phyloP scores from a whole-genome alignment of 305 asterid species.

The Fraxinus floribunda region DNA sequence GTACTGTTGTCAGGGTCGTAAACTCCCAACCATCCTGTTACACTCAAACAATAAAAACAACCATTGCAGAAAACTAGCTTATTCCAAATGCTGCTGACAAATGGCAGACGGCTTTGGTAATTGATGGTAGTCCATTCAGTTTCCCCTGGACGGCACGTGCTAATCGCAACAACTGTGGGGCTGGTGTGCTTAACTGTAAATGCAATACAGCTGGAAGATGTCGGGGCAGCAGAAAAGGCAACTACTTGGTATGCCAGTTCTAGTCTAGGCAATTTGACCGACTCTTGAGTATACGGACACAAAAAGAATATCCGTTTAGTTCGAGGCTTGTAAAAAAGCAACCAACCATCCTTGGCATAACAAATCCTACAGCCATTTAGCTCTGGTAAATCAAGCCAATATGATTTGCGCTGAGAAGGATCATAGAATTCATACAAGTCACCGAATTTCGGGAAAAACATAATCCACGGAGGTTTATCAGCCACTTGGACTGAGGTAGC shows the following conservation, averaged over 20 bases:
- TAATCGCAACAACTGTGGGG: conserved; percentile 39
- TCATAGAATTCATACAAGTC: conserved; percentile 49
- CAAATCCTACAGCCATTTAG: conserved; percentile 40
- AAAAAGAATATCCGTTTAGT: conserved; percentile 39
- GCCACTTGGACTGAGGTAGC: conserved; percentile 41
- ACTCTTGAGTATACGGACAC: conserved; percentile 40
- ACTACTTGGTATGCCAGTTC: conserved; percentile 45
- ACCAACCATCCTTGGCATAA: conserved; percentile 53
- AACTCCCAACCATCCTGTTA: conserved; percentile 59
- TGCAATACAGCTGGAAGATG: conserved; percentile 42
- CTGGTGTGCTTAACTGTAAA: conserved; percentile 48
- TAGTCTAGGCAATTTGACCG: conserved; percentile 43
- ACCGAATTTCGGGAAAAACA: conserved; percentile 44
- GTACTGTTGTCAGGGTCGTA: conserved; percentile 36
- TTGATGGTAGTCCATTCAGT: conserved; percentile 44
- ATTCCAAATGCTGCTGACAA: conserved; percentile 49
- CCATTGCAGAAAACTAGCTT: conserved; percentile 48
- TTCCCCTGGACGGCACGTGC: conserved; percentile 50
- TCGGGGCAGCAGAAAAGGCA: conserved; percentile 55
- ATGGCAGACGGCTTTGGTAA: conserved; percentile 44
- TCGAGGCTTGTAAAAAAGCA: conserved; percentile 47
- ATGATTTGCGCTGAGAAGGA: conserved; percentile 41
- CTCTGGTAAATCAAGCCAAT: conserved; percentile 45
- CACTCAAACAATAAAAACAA: conserved; percentile 47
- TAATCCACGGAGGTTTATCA: conserved; percentile 52